Base-by-base conservation (phyloP, 805 yeast genomes). In the Lipomyces yamadae region DNA sequence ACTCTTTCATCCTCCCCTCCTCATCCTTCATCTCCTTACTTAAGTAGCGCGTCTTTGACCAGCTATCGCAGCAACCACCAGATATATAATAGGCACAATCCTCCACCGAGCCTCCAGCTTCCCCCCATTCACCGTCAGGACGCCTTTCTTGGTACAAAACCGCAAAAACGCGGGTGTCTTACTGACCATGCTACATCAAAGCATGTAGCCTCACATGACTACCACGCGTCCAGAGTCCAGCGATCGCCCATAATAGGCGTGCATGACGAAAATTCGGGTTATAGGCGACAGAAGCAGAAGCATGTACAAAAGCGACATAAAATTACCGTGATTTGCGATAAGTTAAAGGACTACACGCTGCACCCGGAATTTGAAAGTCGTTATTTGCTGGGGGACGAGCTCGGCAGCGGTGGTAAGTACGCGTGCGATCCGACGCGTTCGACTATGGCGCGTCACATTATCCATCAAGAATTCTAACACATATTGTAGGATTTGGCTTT, bases 331-430 rank as follows among this genome's bases (percentile, higher is more conserved):
- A 29, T 62, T 34, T 55, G 58, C 37, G 71, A 68, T 39, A 61
- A 60, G 37, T 24, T 68, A n/a, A 34, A 39, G n/a, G 71, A 67
- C 11, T 60, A 67, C 48, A 32, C 5, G 8, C 33, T 68, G 30
- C 56, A 42, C 29, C 63, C 57, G 11, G 70, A 66, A n/a, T 67
- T 68, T 34, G 71, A 65, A 15, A 55, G 33, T 7, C 54, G 56
- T 7, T 68, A 68, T 56, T 32, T 42, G 55, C 61, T 68, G 11
- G 71, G 69, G 4, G 70, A 68, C 18, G 70, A 68, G 57, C 65
- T 68, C 15, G 71, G 71, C 10, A 62, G 67, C 32, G 71, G 71
- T 29, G 70, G 70, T 64, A 60, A 30, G 70, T 56, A 5, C 42
- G n/a, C 13, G 24, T 1, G 42, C 42, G 42, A n/a, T 11, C 18